Conservation (phyloP, 2,329 filamentous ascomycete genomes). For the Aschersonia sp. region DNA sequence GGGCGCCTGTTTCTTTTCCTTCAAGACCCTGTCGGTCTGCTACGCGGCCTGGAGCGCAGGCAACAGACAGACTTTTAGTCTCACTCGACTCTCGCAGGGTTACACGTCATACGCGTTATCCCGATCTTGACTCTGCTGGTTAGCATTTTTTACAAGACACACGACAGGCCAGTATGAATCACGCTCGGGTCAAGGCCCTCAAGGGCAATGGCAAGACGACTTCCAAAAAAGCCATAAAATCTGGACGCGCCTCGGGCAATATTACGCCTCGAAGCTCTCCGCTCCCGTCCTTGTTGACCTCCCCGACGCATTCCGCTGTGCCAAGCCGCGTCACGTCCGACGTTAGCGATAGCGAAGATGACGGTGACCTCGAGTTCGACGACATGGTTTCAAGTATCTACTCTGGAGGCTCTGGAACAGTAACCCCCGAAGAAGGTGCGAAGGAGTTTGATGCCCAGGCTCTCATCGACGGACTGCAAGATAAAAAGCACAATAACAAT, state of each 20-base stretch:
- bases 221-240: constrained; percentile 50
- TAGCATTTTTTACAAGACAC: too few relatives aligned
- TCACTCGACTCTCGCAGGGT: too few relatives aligned
- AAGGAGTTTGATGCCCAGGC: constrained; percentile 45
- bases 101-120: too few relatives aligned
- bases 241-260: constrained; percentile 41
- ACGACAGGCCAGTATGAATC: constrained; percentile 33
- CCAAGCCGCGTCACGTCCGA: constrained; percentile 50
- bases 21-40: too few relatives aligned
- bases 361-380: constrained; percentile 22
- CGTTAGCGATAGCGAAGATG: constrained; percentile 37
- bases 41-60: too few relatives aligned
- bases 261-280: constrained; percentile 45
- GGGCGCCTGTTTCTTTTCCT: too few relatives aligned
- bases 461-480: constrained; percentile 55
- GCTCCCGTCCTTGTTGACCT: constrained; percentile 39
- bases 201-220: constrained; percentile 57
- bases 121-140: too few relatives aligned
- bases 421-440: constrained; percentile 50
- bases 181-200: constrained; percentile 53
- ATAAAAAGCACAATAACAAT: constrained; percentile 63
- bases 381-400: constrained; percentile 28
- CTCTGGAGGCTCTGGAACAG: constrained; percentile 29
- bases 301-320: constrained; percentile 42
- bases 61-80: too few relatives aligned